Evolutionary conservation across 139 green algal genomes (phyloP).

Genomic region (Chlamydomonas sphaeroides): DNA sequence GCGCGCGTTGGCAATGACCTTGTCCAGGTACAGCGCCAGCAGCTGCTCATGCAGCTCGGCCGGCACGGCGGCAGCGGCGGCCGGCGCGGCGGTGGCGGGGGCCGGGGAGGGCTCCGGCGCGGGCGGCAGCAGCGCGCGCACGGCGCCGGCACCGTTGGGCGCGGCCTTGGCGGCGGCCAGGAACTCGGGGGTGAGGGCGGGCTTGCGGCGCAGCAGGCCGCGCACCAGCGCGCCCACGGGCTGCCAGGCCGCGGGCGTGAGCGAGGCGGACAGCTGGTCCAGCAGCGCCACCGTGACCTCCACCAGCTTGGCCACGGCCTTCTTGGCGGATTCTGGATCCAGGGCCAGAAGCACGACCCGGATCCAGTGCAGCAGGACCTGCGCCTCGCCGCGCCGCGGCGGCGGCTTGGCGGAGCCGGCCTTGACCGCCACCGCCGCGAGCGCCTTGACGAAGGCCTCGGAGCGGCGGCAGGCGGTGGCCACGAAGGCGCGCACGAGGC

Average conservation of each 20-base stretch:
- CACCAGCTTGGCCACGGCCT: conserved; percentile 77
- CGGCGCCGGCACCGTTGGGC: conserved; percentile 46
- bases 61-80: no score
- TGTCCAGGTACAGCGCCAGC: conserved; percentile 34
- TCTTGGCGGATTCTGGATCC: conserved; percentile 56
- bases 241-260: not conserved
- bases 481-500: conserved; percentile 49
- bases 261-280: not conserved
- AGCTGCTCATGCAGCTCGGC: conserved; percentile 23
- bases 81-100: not conserved
- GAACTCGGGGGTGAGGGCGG: conserved; percentile 50
- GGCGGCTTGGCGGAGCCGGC: conserved; percentile 38
- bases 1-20: not conserved
- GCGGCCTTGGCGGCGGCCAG: conserved; percentile 36
- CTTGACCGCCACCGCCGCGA: conserved; percentile 63
- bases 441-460: conserved; percentile 65
- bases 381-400: conserved; percentile 19
- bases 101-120: not conserved
- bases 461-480: conserved; percentile 24
- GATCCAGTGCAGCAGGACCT: conserved; percentile 66
- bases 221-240: not conserved
- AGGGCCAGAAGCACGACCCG: conserved; percentile 59
- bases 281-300: conserved; percentile 62
- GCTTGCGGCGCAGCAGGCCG: conserved; percentile 32
- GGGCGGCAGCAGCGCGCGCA: conserved; percentile 40